These are phyloP conservation scores for Colletotrichum falcatum DNA, from an alignment of 2,329 filamentous ascomycete species.

Conservation along the genomic window DNA sequence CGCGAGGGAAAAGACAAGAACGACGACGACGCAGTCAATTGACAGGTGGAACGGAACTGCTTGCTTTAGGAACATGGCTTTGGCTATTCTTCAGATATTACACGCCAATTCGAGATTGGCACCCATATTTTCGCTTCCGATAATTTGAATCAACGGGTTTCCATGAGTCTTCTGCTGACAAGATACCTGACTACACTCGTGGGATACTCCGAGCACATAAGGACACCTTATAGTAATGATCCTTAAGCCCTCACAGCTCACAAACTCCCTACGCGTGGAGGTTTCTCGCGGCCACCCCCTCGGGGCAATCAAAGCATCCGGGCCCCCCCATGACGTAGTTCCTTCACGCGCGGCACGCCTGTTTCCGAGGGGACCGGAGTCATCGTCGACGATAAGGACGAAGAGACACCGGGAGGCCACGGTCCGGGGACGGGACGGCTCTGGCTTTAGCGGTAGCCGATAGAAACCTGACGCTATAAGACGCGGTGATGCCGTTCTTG, in stretches of 20 bases:
- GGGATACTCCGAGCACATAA: not conserved
- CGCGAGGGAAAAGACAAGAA: not conserved
- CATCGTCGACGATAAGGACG: no score
- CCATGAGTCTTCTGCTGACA: not conserved
- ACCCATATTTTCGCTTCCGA: no score
- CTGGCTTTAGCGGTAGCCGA: no score
- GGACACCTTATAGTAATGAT: not conserved
- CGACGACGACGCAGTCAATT: not conserved
- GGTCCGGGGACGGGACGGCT: no score
- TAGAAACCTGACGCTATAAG: no score
- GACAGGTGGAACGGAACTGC: not conserved
- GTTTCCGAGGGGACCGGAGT: no score
- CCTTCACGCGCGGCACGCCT: no score
- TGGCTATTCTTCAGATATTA: not conserved
- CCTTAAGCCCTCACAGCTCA: not conserved
- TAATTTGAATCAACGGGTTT: not conserved
- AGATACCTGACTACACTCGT: not conserved
- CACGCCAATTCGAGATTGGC: fast-evolving
- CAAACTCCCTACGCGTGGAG: not conserved
- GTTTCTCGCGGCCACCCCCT: not conserved
- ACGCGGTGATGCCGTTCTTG: no score
- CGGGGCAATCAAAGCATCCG: constrained; percentile 18
- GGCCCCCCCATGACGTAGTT: constrained; percentile 21
- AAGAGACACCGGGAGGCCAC: no score
- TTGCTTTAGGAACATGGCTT: no score